phyloP scores from a whole-genome alignment of 208 protist species.

The Wallacemonas sp. region DNA sequence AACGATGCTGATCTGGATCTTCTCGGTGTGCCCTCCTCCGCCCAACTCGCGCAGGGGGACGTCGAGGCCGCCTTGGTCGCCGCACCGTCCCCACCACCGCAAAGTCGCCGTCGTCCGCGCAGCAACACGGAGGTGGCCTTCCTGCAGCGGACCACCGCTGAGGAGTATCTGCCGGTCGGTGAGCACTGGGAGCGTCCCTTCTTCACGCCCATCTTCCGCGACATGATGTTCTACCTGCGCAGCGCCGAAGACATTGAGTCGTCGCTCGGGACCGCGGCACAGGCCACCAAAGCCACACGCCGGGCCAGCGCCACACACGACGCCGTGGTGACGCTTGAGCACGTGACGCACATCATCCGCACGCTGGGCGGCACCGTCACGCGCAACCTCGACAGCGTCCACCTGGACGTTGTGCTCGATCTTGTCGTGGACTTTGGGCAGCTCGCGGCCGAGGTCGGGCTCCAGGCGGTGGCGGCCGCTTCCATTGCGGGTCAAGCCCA shows the following conservation, averaged over 20 bases:
- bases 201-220: conserved; percentile 60
- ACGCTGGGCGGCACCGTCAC: conserved; percentile 66
- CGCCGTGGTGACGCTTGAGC: conserved; percentile 35
- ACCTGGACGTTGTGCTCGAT: conserved; percentile 55
- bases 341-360: conserved; percentile 58
- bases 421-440: conserved; percentile 27
- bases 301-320: background rate
- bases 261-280: too few species aligned
- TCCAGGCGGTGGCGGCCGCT: conserved; percentile 10
- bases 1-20: too few species aligned
- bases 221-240: conserved; percentile 48
- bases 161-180: conserved; percentile 39
- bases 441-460: conserved; percentile 14
- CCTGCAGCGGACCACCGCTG: conserved; percentile 15
- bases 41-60: background rate
- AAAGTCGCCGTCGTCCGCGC: too few species aligned
- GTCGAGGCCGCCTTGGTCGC: too few species aligned
- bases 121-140: conserved; percentile 17
- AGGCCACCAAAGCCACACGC: too few species aligned
- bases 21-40: background rate
- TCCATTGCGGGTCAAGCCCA: background rate
- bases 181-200: conserved; percentile 47
- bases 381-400: conserved; percentile 32
- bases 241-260: conserved; percentile 2
- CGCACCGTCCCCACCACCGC: too few species aligned